Evolutionary conservation across 768 basidiomycete genomes (phyloP), one percentile per base, ranked within the genome.

Genomic region (Rhizopogon vulgaris): DNA sequence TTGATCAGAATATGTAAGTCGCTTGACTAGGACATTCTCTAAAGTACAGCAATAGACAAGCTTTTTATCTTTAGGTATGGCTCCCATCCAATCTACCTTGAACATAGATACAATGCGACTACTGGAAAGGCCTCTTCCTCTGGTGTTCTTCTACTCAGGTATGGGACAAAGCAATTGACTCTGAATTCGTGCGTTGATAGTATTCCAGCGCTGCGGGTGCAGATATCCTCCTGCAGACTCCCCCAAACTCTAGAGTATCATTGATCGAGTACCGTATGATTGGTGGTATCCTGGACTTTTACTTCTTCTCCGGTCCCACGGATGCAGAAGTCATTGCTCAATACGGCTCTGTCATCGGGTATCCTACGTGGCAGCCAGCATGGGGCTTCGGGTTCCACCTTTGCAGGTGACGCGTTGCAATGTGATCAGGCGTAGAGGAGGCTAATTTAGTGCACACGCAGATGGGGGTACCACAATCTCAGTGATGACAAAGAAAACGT

Each of bases 301-400:
- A 89, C 72, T 89, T 87, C 69, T 77, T 90, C 62, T 78, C 80
- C 15, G 84, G 84, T 0, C 53, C 80, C 18, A 43, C 59, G 18
- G 61, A 82, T 22, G 69, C 70, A 41, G 65, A 67, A n/a, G 87
- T 88, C 8, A 77, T 86, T 43, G 77, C 84, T 56, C 87, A 90
- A 64, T 87, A 90, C 58, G 78, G 82, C 3, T 75, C 70, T 30
- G 68, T 81, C 15, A 73, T 86, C 25, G 87, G 87, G 3, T 69
- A 78, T 32, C 85, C 88, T 3, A 79, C 78, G 28, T 83, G 85
- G 79, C 81, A 83, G 62, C 87, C 87, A 1, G 72, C 73, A 38
- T 90, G 86, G 84, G 81, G 80, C 3, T 86, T 90, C 60, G 87
- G 88, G 6, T 87, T 87, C 71, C 87, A 91, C 54, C 74, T 87